Base-by-base conservation (phyloP, 164 flowering plant genomes). In the Vitis rupestris region DNA sequence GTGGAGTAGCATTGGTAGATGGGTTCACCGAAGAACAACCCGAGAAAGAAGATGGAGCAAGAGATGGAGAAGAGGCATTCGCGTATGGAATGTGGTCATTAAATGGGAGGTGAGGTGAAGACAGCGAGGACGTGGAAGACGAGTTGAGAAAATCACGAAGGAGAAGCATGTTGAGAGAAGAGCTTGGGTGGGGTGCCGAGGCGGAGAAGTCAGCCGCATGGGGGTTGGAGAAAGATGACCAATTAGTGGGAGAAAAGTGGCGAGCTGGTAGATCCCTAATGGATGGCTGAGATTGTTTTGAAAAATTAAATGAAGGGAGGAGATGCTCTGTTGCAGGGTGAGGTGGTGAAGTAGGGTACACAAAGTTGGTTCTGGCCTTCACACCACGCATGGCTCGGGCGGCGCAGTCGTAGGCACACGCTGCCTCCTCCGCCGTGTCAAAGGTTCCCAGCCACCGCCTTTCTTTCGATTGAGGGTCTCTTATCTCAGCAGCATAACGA, bases 361-460 rank as follows among this genome's bases (percentile, higher is more conserved):
- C 72, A 66, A 93, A 93, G 72, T 93, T 93, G 60, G 98, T 93
- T 1, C 95, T 76, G 8, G 98, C 98, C 63, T 91, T 91, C 60
- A 81, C 59, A 0, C 98, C 98, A 0, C 98, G 86, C 95, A 93
- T 90, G 78, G 92, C 84, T 0, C 94, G 79, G 8, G 98, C 98
- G 4, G 98, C 98, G 61, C 82, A 81, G 85, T 93, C 98, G 67
- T 93, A 93, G 30, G 98, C 98, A 53, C 93, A 90, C 1, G 98
- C 98, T 0, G 98, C 98, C 68, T 93, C 93, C 77, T 91, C 98
- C 0, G 98, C 98, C 4, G 98, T 93, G 84, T 93, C 98, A 67
- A 93, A 93, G 4, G 98, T 93, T 3, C 98, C 98, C 1, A 93
- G 81, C 98, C 98, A 93, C 17, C 95, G 83, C 63, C 98, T 16